Evolutionary conservation across 768 basidiomycete genomes (phyloP).

Genomic region (Tulasnella sp.): DNA sequence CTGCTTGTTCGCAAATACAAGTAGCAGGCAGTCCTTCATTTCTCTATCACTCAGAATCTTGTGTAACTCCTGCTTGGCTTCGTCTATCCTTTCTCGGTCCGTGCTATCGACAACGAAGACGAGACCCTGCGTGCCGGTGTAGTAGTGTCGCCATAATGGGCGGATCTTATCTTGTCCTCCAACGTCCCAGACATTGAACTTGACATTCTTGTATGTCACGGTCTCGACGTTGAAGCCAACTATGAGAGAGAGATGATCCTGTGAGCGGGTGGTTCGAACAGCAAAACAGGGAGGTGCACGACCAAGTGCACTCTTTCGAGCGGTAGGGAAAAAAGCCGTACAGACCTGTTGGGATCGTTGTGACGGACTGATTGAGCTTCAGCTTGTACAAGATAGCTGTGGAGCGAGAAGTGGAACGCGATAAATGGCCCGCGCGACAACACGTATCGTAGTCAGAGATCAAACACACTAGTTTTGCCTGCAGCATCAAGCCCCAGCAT

Average conservation of each 20-base stretch:
- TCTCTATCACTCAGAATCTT: conserved; percentile 53
- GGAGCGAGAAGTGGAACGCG: background rate
- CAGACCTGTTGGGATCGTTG: conserved; percentile 47
- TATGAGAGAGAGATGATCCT: background rate
- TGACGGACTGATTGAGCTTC: conserved; percentile 48
- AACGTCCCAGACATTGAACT: conserved; percentile 65
- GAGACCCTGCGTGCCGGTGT: conserved; percentile 55
- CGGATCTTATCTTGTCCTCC: conserved; percentile 61
- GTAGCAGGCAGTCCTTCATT: conserved; percentile 54
- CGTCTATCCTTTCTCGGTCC: conserved; percentile 52
- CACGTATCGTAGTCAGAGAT: background rate
- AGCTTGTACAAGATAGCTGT: conserved; percentile 52
- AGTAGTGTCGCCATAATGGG: conserved; percentile 55
- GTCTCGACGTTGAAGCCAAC: conserved; percentile 65
- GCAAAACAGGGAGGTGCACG: background rate
- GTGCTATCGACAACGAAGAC: conserved; percentile 56
- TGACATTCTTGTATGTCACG: conserved; percentile 57
- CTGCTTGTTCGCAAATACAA: conserved; percentile 58
- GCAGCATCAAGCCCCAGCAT: conserved; percentile 47
- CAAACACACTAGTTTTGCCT: conserved; percentile 50
- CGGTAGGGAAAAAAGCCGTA: background rate
- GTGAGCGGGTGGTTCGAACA: background rate
- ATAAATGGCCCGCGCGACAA: background rate
- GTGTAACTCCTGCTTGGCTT: conserved; percentile 52
- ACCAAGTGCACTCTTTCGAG: conserved; percentile 4